Conservation (phyloP, 805 yeast species). For the Kluyveromyces siamensis region DNA sequence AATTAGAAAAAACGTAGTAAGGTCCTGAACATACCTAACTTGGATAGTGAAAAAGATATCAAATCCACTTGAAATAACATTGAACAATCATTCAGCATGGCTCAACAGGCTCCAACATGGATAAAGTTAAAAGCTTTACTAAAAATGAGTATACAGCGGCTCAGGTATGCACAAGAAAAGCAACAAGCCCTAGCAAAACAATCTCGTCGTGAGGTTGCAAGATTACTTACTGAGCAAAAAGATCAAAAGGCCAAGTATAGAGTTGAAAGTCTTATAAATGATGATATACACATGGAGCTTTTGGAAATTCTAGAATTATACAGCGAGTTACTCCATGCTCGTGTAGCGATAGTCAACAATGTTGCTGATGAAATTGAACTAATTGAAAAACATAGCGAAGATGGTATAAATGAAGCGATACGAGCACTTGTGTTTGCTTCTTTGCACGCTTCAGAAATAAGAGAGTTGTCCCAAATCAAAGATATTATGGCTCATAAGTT, state of each 20-base stretch:
- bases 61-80: background rate
- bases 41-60: background rate
- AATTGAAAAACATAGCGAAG: conserved; percentile 23
- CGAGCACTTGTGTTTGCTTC: conserved; percentile 60
- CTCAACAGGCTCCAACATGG: background rate
- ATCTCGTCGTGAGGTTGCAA: conserved; percentile 62
- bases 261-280: conserved; percentile 76
- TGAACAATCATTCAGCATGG: background rate
- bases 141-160: conserved; percentile 63
- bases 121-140: conserved; percentile 25
- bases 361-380: conserved; percentile 27
- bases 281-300: conserved; percentile 71
- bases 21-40: background rate
- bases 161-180: conserved; percentile 64
- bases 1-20: background rate
- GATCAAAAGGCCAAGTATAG: conserved; percentile 77
- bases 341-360: conserved; percentile 53
- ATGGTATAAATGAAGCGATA: conserved; percentile 65
- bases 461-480: conserved; percentile 52
- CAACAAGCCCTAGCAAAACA: conserved; percentile 69
- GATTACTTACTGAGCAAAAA: conserved; percentile 56
- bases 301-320: conserved; percentile 73
- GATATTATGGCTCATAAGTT: conserved; percentile 55
- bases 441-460: conserved; percentile 58
- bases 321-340: conserved; percentile 71